A percentile compares a stretch with the other conserved stretches of the same genome.
Conservation (phyloP, 2,329 filamentous ascomycete species). For the Calonectria montana region DNA sequence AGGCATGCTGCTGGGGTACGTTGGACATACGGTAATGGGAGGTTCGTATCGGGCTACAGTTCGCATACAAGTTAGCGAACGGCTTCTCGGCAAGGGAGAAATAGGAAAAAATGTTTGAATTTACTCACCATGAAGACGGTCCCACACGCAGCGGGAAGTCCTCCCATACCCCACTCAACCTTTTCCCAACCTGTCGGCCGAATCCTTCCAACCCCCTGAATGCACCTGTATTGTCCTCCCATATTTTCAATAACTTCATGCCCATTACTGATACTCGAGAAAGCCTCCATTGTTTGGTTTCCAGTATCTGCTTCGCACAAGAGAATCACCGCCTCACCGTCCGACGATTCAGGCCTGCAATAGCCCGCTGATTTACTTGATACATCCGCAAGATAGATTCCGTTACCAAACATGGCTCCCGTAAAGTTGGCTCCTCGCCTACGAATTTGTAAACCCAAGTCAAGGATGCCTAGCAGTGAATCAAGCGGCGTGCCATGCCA, state of each 20-base stretch:
- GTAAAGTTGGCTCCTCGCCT: not conserved
- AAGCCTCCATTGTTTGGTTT: no score
- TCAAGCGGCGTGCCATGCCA: constrained; percentile 1
- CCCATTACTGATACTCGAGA: not conserved
- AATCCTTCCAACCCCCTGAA: not conserved
- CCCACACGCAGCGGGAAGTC: not conserved
- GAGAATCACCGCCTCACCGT: not conserved
- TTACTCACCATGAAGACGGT: not conserved
- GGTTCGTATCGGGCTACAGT: not conserved
- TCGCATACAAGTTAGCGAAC: not conserved
- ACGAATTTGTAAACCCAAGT: not conserved
- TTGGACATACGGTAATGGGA: not conserved
- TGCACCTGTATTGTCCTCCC: not conserved
- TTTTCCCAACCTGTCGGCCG: not conserved
- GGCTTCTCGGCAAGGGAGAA: no score
- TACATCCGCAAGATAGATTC: not conserved
- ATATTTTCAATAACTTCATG: not conserved
- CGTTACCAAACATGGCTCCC: constrained; percentile 1
- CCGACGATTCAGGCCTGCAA: not conserved
- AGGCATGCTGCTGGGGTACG: not conserved
- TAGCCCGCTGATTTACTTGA: not conserved
- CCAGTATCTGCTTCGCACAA: not conserved
- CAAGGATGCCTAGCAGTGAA: not conserved
- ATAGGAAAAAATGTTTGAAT: not conserved
- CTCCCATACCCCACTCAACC: not conserved